Percentiles rank a stretch among this genome's conserved stretches.
phyloP scores from a whole-genome alignment of 2,329 filamentous ascomycete genomes.

The Rutstroemia sp. region DNA sequence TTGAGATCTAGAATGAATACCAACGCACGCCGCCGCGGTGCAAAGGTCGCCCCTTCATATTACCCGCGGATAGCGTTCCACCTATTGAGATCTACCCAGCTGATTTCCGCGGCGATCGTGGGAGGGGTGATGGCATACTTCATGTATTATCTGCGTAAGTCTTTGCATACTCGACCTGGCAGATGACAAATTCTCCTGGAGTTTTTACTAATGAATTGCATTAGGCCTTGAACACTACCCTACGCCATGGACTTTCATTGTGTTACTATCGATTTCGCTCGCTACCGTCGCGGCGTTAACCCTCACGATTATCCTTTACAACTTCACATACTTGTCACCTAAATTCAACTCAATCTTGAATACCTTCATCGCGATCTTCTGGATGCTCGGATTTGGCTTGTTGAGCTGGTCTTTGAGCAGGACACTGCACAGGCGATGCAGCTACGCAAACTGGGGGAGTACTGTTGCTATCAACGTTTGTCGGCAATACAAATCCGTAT shows the following conservation, averaged over 20 bases:
- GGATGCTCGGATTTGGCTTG: constrained; percentile 23
- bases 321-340: constrained; percentile 26
- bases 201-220: not conserved
- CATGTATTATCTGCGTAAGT: constrained; percentile 25
- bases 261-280: constrained; percentile 21
- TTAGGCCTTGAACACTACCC: constrained; percentile 17
- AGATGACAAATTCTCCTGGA: not conserved
- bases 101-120: constrained; percentile 20
- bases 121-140: constrained; percentile 26
- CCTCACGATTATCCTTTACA: constrained; percentile 26
- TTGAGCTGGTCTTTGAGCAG: constrained; percentile 23
- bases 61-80: constrained; percentile 26
- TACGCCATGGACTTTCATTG: constrained; percentile 27
- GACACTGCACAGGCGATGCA: constrained; percentile 22
- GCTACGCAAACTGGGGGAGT: constrained; percentile 17
- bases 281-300: constrained; percentile 18
- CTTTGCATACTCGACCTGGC: not conserved
- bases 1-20: not conserved
- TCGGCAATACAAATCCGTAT: constrained; percentile 26
- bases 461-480: constrained; percentile 21
- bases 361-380: constrained; percentile 17
- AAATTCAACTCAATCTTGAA: constrained; percentile 25
- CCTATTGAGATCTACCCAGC: constrained; percentile 20
- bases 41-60: constrained; percentile 21
- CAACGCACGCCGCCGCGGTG: constrained; percentile 2